Evolutionary conservation across 1,284 basidiomycete genomes (phyloP).

Genomic region (Rhodotorula sp.): DNA sequence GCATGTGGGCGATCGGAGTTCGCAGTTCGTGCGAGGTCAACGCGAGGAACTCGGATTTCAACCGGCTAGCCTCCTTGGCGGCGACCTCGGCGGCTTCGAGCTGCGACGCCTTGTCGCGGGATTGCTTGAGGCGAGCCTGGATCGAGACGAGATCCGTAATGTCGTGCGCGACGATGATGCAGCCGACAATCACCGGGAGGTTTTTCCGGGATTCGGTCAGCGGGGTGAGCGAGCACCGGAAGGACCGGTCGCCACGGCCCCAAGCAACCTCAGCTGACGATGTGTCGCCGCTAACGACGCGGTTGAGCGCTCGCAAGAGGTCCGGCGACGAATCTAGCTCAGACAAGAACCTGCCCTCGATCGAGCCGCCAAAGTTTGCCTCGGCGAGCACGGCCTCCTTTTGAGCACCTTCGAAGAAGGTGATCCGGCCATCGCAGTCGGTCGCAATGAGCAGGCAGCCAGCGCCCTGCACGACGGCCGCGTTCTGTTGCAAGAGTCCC

Average conservation of each 20-base stretch:
- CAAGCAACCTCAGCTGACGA: background rate
- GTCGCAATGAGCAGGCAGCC: slow-evolving; percentile 31
- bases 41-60: slow-evolving; percentile 49
- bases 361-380: background rate
- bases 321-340: slow-evolving; percentile 6
- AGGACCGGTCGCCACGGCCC: background rate
- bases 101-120: slow-evolving; percentile 46
- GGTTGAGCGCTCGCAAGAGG: slow-evolving; percentile 1
- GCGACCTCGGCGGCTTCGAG: slow-evolving; percentile 49
- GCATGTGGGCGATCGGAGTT: slow-evolving; percentile 17
- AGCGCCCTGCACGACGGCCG: slow-evolving; percentile 32
- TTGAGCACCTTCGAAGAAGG: slow-evolving; percentile 17
- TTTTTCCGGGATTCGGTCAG: slow-evolving; percentile 30
- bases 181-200: slow-evolving; percentile 43
- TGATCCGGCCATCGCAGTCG: slow-evolving; percentile 18
- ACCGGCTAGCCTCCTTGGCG: slow-evolving; percentile 48
- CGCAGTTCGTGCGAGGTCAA: slow-evolving; percentile 37
- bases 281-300: slow-evolving; percentile 13
- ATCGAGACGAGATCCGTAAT: slow-evolving; percentile 48
- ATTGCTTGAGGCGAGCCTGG: slow-evolving; percentile 46
- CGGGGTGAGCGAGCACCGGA: slow-evolving; percentile 32
- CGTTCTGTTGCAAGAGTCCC: slow-evolving; percentile 36
- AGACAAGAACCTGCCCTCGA: slow-evolving; percentile 14
- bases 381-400: slow-evolving; percentile 11
- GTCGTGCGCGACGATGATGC: slow-evolving; percentile 50